Evolutionary conservation across 768 basidiomycete species (phyloP).

Genomic region (Boletus subparvulus): DNA sequence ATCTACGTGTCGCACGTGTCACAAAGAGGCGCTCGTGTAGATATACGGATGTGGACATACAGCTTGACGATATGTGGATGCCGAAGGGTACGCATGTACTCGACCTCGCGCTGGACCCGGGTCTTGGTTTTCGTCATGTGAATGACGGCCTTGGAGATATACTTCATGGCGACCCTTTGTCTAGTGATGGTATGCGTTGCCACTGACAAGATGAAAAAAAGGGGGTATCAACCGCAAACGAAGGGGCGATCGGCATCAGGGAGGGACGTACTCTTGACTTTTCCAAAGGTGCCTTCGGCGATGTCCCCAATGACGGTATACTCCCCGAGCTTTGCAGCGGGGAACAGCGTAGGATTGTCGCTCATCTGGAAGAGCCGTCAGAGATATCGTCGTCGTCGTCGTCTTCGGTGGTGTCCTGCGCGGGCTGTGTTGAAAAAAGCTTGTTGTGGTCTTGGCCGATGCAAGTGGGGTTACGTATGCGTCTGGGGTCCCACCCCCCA

Average conservation of each 20-base stretch:
- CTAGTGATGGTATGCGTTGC: slow-evolving; percentile 93
- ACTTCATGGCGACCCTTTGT: slow-evolving; percentile 97
- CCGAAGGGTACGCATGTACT: slow-evolving; percentile 90
- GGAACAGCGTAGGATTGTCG: slow-evolving; percentile 35
- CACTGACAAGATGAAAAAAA: slow-evolving; percentile 49
- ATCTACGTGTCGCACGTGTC: slow-evolving; percentile 42
- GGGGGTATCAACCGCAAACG: slow-evolving; percentile 14
- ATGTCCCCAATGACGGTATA: slow-evolving; percentile 87
- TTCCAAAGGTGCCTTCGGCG: slow-evolving; percentile 97
- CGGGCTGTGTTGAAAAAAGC: slow-evolving; percentile 26
- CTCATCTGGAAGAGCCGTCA: slow-evolving; percentile 25
- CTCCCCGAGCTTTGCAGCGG: slow-evolving; percentile 81
- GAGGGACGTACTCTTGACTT: slow-evolving; percentile 87
- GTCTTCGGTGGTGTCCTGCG: slow-evolving; percentile 1
- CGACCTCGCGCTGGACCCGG: slow-evolving; percentile 91
- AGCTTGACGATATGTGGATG: slow-evolving; percentile 99
- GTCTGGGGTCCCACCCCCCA: slow-evolving; percentile 16
- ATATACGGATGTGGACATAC: slow-evolving; percentile 43
- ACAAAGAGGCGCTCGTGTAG: neutral
- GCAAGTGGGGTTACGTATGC: slow-evolving; percentile 22
- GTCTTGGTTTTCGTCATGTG: slow-evolving; percentile 88
- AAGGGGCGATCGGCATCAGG: slow-evolving; percentile 14
- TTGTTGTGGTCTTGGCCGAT: slow-evolving; percentile 22
- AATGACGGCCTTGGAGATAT: slow-evolving; percentile 92
- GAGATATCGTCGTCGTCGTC: slow-evolving; percentile 5